phyloP scores from a whole-genome alignment of 768 basidiomycete genomes.

The Phallus indusiatus region DNA sequence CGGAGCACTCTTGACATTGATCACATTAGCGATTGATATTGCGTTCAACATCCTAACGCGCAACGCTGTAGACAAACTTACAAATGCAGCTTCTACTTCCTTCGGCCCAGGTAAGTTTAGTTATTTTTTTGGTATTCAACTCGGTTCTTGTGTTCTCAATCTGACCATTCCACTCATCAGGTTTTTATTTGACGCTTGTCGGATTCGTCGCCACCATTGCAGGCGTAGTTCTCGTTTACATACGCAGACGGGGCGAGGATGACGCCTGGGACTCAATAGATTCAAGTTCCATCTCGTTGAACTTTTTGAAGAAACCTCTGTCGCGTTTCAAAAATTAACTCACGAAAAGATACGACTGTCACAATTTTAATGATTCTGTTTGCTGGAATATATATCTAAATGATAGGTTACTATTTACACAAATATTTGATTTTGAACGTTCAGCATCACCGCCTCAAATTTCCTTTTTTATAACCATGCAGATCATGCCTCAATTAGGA shows the following conservation, averaged over 20 bases:
- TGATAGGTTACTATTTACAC: too few species aligned
- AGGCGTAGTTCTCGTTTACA: neutral
- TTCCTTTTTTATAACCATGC: too few species aligned
- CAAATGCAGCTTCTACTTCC: neutral
- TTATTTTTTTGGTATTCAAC: neutral
- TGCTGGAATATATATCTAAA: too few species aligned
- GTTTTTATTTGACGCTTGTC: neutral
- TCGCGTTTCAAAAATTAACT: neutral
- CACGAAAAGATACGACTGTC: too few species aligned
- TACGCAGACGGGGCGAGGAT: neutral
- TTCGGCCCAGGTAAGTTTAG: neutral
- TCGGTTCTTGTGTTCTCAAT: too few species aligned
- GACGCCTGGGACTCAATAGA: neutral
- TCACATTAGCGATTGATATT: neutral
- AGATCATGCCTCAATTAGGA: too few species aligned
- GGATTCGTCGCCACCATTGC: neutral
- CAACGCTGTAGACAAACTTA: neutral
- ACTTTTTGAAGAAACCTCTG: neutral
- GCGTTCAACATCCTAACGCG: neutral
- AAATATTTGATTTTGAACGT: too few species aligned
- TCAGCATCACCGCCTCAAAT: too few species aligned
- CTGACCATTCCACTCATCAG: too few species aligned
- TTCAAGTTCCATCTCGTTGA: neutral
- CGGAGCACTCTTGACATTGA: neutral
- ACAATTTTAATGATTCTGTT: too few species aligned